Evolutionary conservation across 495 filamentous ascomycete species (phyloP), one percentile per base, ranked within the genome.

Genomic region (Penicillium pancosmium): DNA sequence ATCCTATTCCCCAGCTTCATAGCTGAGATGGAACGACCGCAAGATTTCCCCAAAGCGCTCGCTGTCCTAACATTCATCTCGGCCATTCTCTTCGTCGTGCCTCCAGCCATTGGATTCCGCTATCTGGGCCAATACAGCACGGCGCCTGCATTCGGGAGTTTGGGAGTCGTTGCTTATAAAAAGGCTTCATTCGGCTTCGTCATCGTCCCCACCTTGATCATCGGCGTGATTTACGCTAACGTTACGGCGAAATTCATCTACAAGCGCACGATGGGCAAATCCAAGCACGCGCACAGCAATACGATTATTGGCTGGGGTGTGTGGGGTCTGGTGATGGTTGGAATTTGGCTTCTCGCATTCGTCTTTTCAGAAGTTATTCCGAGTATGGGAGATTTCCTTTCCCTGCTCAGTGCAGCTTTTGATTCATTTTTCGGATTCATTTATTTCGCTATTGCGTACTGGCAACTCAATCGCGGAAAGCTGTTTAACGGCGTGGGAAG

Each of bases 1-100:
- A 78, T 85, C 61, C 77, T 83, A 64, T 85, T 86, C 64, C 82
- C 82, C 23, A 79, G 78, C 36, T 74, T 86, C 56, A 82, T 86
- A 55, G 75, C 82, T 3, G 83, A 86, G 63, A 85, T 86, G 83
- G 74, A 80, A 57, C 66, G 67, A 21, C 83, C 83, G 1, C 76
- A 83, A 46, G 80, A 85, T 54, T 82, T 81, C 50, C 81, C 82
- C 61, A 83, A 84, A 53, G 73, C 83, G 1, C 68, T 79, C 16
- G 78, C 77, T 48, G 68, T 84, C 50, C 68, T 82, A 23, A 56
- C 76, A 59, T 64, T 55, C 0, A 78, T 84, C 58, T 82, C 82
- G 5, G 75, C 73, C 33, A 74, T 76, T 34, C 76, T 84, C 15
- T 86, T 83, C 61, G 77, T 78, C 35, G 75, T 85, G 8, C 82